Evolutionary conservation across 768 basidiomycete genomes (phyloP).

Genomic region (Tylopilus balloui): DNA sequence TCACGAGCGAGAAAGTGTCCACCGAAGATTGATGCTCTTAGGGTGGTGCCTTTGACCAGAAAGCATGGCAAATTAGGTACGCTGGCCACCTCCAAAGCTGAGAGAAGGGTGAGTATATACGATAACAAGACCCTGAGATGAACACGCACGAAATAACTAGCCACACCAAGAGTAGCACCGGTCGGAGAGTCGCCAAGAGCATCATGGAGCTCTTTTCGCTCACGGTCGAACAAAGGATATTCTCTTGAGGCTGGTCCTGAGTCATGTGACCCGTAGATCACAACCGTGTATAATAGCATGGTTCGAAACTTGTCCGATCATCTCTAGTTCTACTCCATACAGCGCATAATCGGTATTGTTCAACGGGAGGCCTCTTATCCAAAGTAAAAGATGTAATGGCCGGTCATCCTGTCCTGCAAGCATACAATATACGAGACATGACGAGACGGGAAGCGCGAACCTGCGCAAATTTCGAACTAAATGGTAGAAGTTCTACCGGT

Average conservation of each 20-base stretch:
- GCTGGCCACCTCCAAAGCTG: slow-evolving; percentile 82
- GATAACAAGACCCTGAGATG: background rate
- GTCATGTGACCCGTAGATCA: slow-evolving; percentile 91
- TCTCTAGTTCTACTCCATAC: no score
- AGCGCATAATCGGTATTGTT: no score
- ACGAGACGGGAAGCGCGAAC: no score
- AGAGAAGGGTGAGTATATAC: background rate
- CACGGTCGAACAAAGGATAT: slow-evolving; percentile 59
- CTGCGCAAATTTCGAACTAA: no score
- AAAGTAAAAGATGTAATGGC: no score
- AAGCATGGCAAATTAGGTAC: slow-evolving; percentile 77
- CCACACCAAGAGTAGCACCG: slow-evolving; percentile 50
- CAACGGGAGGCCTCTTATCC: no score
- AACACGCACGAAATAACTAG: slow-evolving; percentile 54
- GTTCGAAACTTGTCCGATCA: no score
- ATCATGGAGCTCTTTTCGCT: slow-evolving; percentile 70
- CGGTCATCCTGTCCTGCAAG: no score
- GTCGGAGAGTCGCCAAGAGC: slow-evolving; percentile 91
- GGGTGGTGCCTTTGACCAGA: slow-evolving; percentile 86
- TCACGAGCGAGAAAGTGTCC: background rate
- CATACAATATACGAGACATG: no score
- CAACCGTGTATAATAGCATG: no score
- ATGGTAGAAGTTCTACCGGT: no score
- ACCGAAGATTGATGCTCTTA: slow-evolving; percentile 70
- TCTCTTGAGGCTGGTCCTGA: slow-evolving; percentile 82